phyloP scores from a whole-genome alignment of 148 eudicot genomes.

The Silene latifolia region DNA sequence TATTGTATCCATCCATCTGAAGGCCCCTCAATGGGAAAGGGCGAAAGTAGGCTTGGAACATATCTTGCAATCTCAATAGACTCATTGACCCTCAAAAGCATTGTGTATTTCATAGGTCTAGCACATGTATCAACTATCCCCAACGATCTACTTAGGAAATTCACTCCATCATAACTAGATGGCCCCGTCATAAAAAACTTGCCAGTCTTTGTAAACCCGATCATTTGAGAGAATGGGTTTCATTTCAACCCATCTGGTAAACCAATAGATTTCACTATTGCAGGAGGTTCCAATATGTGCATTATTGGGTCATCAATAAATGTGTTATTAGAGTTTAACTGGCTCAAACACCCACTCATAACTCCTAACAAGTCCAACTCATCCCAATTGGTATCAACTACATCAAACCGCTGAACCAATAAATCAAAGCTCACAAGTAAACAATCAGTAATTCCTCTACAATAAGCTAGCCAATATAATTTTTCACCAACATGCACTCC shows the following conservation, averaged over 20 bases:
- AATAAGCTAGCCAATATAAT: not conserved
- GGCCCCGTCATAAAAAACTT: conserved; percentile 1
- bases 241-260: not conserved
- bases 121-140: not conserved
- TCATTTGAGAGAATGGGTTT: not conserved
- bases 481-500: conserved; percentile 11
- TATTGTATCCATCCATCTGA: not conserved
- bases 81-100: not conserved
- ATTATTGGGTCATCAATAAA: not conserved
- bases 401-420: not conserved
- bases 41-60: conserved; percentile 3
- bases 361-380: not conserved
- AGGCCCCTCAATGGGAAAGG: not conserved
- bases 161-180: no score
- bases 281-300: not conserved
- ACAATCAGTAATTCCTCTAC: no score
- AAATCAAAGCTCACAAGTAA: conserved; percentile 7
- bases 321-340: not conserved
- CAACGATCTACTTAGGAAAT: not conserved
- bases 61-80: not conserved
- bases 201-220: no score
- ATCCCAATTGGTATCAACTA: no score
- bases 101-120: not conserved
- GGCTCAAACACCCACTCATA: not conserved
- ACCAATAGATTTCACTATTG: not conserved